phyloP scores from a whole-genome alignment of 1,284 basidiomycete genomes.

The Lentinula novae-zelandiae region DNA sequence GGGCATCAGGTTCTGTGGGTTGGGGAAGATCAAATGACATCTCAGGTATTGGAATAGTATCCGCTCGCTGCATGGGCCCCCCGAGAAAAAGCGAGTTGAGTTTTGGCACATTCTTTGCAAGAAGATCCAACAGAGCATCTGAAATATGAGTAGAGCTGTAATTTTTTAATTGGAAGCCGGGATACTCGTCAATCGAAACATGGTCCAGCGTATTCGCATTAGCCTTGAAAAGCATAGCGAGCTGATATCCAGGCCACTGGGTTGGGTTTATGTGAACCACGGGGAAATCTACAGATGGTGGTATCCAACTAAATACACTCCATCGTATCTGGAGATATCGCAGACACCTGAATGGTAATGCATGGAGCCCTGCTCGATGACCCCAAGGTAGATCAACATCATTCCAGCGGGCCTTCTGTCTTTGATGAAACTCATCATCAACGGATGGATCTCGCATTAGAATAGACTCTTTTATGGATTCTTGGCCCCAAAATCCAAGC shows the following conservation, averaged over 20 bases:
- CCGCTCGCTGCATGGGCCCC: not conserved
- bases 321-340: not conserved
- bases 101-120: not conserved
- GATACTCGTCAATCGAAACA: constrained; percentile 5
- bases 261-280: too few species aligned
- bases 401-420: not conserved
- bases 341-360: not conserved
- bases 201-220: not conserved
- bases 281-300: too few species aligned
- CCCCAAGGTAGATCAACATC: constrained; percentile 4
- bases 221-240: not conserved
- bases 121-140: not conserved
- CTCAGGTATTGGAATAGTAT: not conserved
- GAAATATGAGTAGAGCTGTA: not conserved
- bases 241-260: not conserved
- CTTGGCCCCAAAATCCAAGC: not conserved
- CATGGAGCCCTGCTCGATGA: not conserved
- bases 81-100: not conserved
- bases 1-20: not conserved
- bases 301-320: constrained; percentile 6
- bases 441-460: not conserved
- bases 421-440: not conserved
- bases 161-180: not conserved
- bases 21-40: too few species aligned
- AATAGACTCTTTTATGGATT: too few species aligned